These are phyloP conservation scores for Eucalyptus sp. DNA, from an alignment of 345 rosid genomes.

Conservation along the genomic window DNA sequence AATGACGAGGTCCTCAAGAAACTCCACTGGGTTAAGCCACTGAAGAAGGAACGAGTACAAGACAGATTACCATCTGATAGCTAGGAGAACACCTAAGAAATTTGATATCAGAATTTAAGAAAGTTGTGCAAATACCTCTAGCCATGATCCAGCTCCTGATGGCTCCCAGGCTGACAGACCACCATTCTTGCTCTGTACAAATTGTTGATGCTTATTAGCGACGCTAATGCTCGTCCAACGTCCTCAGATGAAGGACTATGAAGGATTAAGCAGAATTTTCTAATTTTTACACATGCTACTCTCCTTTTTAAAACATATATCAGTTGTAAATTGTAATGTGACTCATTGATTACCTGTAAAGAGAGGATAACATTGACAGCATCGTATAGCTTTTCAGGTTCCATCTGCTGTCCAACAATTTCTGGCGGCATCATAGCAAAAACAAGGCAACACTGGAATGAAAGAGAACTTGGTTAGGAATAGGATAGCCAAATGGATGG, in stretches of 20 bases:
- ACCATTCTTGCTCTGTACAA: constrained; percentile 37
- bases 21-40: constrained; percentile 53
- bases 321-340: neutral
- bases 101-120: neutral
- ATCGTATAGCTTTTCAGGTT: constrained; percentile 36
- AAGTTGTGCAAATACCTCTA: constrained; percentile 22
- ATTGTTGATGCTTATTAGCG: neutral
- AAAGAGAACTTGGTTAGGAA: neutral
- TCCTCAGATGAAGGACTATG: neutral
- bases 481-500: neutral
- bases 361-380: constrained; percentile 51
- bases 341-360: constrained; percentile 25
- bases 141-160: constrained; percentile 28
- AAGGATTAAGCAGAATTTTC: neutral
- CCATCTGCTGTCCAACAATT: constrained; percentile 48
- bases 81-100: neutral
- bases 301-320: neutral
- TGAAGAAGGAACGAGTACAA: neutral
- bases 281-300: neutral
- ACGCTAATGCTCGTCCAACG: neutral
- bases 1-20: constrained; percentile 30
- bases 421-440: constrained; percentile 65
- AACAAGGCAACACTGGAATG: constrained; percentile 44
- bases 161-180: constrained; percentile 71
- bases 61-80: neutral